These are phyloP conservation scores for Rhododendron griersonianum DNA, from an alignment of 148 eudicot species.

Conservation along the genomic window DNA sequence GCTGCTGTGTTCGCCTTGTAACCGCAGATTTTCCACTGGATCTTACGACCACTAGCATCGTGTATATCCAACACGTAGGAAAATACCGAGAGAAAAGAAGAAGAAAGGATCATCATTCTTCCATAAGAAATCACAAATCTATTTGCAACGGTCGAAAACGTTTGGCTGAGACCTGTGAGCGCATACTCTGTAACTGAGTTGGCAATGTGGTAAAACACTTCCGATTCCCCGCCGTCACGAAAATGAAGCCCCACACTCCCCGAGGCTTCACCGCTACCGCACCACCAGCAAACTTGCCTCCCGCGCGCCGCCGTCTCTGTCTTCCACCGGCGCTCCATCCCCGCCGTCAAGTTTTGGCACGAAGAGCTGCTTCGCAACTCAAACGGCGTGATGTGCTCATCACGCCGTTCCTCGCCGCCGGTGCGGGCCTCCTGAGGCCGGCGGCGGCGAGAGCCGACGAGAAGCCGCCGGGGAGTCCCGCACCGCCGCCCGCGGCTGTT, in stretches of 20 bases:
- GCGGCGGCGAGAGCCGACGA: conserved; percentile 49
- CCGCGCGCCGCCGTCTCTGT: background rate
- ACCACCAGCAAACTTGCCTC: background rate
- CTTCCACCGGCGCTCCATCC: background rate
- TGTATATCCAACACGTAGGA: background rate
- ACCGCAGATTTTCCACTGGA: background rate
- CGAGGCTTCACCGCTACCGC: conserved; percentile 9
- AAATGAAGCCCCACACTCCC: conserved; percentile 23
- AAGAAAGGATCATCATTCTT: background rate
- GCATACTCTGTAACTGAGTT: background rate
- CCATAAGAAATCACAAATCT: background rate
- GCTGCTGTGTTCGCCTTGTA: background rate
- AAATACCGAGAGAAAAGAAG: background rate
- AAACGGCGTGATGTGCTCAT: conserved; percentile 43
- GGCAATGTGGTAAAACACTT: background rate
- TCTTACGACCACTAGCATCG: background rate
- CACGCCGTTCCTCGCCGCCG: conserved; percentile 54
- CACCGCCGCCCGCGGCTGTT: background rate
- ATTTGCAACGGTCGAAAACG: background rate
- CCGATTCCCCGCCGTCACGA: background rate
- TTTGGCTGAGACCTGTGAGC: background rate
- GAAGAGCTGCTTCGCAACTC: background rate
- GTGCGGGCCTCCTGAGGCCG: conserved; percentile 53
- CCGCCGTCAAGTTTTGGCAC: background rate
- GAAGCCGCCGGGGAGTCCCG: conserved; percentile 21